Evolutionary conservation across 805 yeast genomes (phyloP), one percentile per base, ranked within the genome.

Genomic region (Candida sithepensis): DNA sequence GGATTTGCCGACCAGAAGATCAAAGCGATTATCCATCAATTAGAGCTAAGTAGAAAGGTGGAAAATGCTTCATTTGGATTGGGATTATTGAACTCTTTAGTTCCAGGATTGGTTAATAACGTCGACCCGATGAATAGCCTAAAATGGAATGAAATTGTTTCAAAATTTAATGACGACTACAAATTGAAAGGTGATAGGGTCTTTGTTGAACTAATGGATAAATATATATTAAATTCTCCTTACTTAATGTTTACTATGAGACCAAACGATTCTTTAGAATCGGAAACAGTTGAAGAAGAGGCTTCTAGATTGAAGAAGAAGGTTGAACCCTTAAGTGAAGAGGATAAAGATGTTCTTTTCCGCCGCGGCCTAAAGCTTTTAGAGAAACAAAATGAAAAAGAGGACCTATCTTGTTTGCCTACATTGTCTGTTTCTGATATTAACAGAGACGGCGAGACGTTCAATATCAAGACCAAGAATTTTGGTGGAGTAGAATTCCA

Each of bases 21-120:
- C n/a, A 84, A 86, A 46, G 98, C 96, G 0, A 79, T 92, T 43
- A 73, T 94, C 34, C 95, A 90, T 65, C 98, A 91, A 63, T 68
- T 90, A 32, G 99, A 94, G 64, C 68, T 94, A 26, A 68, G 81
- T 32, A 84, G 88, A 63, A 88, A 88, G 57, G 91, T 89, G 55
- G 95, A 90, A 53, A 90, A 85, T 56, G 84, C 98, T 0, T 87
- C 88, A 50, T 94, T 89, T 70, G 99, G 99, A 10, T 70, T 94
- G 71, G 82, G 82, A 33, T 63, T 92, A 41, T 71, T 92, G 30
- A 81, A 81, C 61, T 76, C 88, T 1, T 53, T 94, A 8, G 77
- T 88, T n/a, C 88, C 96, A 8, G 82, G 88, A 9, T 90, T 97
- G 88, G 83, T 86, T 44, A 89, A 89, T 62, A 80, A 79, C 20